Evolutionary conservation across 1,284 basidiomycete species (phyloP).

Genomic region (Rhodotorula sp.): DNA sequence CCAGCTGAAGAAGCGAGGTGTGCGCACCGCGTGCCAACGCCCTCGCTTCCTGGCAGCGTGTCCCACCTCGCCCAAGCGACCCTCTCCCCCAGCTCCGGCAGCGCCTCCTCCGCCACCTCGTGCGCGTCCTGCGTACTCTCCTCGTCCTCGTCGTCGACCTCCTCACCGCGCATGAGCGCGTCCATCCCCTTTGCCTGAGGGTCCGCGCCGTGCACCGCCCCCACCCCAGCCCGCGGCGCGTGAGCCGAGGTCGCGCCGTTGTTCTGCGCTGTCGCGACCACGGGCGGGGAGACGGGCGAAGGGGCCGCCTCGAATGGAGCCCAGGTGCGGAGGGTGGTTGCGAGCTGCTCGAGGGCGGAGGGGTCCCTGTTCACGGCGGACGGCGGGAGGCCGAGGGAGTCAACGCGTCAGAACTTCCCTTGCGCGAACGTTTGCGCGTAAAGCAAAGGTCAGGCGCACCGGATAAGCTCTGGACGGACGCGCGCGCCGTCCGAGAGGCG

Average conservation of each 20-base stretch:
- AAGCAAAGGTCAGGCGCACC: neutral
- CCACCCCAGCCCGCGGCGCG: neutral
- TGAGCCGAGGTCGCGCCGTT: neutral
- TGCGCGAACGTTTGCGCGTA: neutral
- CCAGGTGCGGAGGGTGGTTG: slow-evolving; percentile 15
- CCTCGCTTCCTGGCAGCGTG: neutral
- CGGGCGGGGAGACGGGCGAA: too few relatives aligned
- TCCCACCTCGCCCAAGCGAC: slow-evolving; percentile 22
- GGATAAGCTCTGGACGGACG: slow-evolving; percentile 8
- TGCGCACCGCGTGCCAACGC: neutral
- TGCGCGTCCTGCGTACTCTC: neutral
- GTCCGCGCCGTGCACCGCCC: neutral
- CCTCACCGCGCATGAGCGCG: slow-evolving; percentile 4
- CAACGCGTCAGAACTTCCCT: neutral
- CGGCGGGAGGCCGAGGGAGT: neutral
- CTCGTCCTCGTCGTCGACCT: neutral
- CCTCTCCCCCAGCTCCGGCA: neutral
- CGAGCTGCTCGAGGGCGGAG: slow-evolving; percentile 8
- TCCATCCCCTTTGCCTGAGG: too few relatives aligned
- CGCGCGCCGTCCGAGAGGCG: neutral
- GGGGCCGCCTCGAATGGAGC: slow-evolving; percentile 7
- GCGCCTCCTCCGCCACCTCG: neutral
- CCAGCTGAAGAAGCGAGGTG: neutral
- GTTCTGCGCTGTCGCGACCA: neutral
- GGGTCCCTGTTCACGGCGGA: slow-evolving; percentile 9